These are phyloP conservation scores for Haplosporangium gracile DNA, from an alignment of 192 early-diverging fungal genomes.

Conservation along the genomic window DNA sequence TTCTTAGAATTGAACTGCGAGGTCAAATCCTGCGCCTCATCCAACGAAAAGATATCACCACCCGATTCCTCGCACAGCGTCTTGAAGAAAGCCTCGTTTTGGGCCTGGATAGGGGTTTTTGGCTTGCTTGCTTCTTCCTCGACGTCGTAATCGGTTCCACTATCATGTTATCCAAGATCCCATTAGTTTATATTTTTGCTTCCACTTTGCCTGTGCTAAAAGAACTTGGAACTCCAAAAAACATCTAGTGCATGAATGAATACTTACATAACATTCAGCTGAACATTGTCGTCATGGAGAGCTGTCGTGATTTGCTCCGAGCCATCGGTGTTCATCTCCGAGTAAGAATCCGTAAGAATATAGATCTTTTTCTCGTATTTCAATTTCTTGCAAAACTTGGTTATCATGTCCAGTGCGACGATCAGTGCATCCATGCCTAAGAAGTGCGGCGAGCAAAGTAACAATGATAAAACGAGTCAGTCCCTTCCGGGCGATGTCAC, in stretches of 20 bases:
- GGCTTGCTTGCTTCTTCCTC: conserved; percentile 11
- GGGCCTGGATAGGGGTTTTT: conserved; percentile 37
- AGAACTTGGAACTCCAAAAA: no score
- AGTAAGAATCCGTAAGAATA: conserved; percentile 73
- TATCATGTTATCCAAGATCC: conserved; percentile 5
- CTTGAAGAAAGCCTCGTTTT: conserved; percentile 69
- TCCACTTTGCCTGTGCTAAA: no score
- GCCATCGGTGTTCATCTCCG: conserved; percentile 62
- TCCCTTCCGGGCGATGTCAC: no score
- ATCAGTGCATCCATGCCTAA: conserved; percentile 77
- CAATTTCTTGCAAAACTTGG: conserved; percentile 64
- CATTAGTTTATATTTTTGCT: not conserved
- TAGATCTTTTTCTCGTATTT: conserved; percentile 79
- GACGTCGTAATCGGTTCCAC: conserved; percentile 61
- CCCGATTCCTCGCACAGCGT: conserved; percentile 38
- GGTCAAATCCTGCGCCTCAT: conserved; percentile 65
- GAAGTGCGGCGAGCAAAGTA: not conserved
- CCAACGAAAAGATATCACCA: conserved; percentile 56
- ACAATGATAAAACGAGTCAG: not conserved
- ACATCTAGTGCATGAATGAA: not conserved
- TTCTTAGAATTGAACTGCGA: conserved; percentile 63
- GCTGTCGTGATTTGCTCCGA: conserved; percentile 45
- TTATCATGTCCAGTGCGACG: conserved; percentile 67
- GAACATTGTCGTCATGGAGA: conserved; percentile 40
- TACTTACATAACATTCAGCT: conserved; percentile 69